phyloP scores from a whole-genome alignment of 2,329 filamentous ascomycete genomes.

The Ophiocordyceps australis region DNA sequence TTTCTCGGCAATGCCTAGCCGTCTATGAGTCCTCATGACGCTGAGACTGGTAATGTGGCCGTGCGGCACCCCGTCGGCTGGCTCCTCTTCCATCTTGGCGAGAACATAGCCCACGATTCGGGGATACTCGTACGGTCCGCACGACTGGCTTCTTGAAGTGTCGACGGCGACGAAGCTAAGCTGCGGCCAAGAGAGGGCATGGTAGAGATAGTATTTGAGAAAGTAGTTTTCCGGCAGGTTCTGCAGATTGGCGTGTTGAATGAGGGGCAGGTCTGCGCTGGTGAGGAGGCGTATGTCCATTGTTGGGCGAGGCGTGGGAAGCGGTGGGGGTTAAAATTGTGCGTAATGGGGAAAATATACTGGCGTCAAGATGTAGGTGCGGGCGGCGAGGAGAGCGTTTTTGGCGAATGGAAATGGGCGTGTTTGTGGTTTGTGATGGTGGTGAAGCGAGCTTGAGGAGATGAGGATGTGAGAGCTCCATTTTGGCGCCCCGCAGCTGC shows the following conservation, averaged over 20 bases:
- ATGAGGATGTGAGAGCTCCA: no score
- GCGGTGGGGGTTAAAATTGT: no score
- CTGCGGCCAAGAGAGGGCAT: conserved; percentile 94
- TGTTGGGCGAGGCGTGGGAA: no score
- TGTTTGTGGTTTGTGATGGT: no score
- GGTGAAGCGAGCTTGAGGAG: no score
- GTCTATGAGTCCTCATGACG: conserved; percentile 89
- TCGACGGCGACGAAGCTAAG: conserved; percentile 94
- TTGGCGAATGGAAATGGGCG: no score
- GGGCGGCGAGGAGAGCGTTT: no score
- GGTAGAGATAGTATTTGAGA: conserved; percentile 99
- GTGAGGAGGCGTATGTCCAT: conserved; percentile 89
- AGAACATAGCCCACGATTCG: conserved; percentile 99
- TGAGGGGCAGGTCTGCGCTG: conserved; percentile 69
- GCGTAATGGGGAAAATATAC: no score
- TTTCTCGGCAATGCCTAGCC: conserved; percentile 88
- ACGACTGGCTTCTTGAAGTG: no score
- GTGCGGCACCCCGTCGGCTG: conserved; percentile 74
- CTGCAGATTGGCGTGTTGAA: conserved; percentile 96
- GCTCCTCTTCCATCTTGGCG: conserved; percentile 99
- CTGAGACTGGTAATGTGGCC: conserved; percentile 91
- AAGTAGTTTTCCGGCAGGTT: conserved; percentile 99
- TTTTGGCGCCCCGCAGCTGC: no score
- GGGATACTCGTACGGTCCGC: conserved; percentile 75
- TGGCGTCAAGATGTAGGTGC: no score